A percentile compares a stretch with the other conserved stretches of the same genome.
Conservation (phyloP, 371 early-diverging fungal species). For the Rhizomucor miehei region DNA sequence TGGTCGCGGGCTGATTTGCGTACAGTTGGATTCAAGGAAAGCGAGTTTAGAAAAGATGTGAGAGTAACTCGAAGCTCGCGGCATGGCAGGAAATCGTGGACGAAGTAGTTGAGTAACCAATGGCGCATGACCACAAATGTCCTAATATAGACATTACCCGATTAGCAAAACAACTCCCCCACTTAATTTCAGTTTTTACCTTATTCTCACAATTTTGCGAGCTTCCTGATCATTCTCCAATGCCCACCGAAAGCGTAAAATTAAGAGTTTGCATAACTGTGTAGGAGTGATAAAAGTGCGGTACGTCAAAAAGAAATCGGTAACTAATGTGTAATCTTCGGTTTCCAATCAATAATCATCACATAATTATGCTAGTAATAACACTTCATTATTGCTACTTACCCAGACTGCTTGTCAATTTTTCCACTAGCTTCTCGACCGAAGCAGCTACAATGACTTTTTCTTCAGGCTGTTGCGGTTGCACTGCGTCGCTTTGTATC, state of each 20-base stretch:
- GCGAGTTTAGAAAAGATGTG: slow-evolving; percentile 40
- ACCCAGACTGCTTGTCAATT: slow-evolving; percentile 63
- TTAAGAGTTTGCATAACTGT: slow-evolving; percentile 55
- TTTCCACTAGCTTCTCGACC: slow-evolving; percentile 61
- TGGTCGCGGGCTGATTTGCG: slow-evolving; percentile 49
- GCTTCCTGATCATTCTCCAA: slow-evolving; percentile 51
- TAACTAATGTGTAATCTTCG: slow-evolving; percentile 66
- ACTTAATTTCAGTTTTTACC: too few species aligned
- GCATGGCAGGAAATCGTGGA: slow-evolving; percentile 58
- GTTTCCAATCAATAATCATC: background rate
- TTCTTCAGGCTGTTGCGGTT: background rate
- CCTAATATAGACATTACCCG: slow-evolving; percentile 36
- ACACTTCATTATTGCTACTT: slow-evolving; percentile 4
- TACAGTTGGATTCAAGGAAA: slow-evolving; percentile 45
- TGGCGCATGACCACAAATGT: slow-evolving; percentile 66
- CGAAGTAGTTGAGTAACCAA: slow-evolving; percentile 68
- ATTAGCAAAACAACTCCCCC: slow-evolving; percentile 63
- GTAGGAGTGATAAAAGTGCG: slow-evolving; percentile 61
- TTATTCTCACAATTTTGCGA: slow-evolving; percentile 58
- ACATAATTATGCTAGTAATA: too few species aligned
- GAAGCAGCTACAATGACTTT: slow-evolving; percentile 57
- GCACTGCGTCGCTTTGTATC: slow-evolving; percentile 2
- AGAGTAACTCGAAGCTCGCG: slow-evolving; percentile 41
- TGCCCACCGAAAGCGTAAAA: slow-evolving; percentile 62
- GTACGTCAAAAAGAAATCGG: slow-evolving; percentile 72